phyloP scores from a whole-genome alignment of 129 eudicot genomes.

The Flaveria brownii region DNA sequence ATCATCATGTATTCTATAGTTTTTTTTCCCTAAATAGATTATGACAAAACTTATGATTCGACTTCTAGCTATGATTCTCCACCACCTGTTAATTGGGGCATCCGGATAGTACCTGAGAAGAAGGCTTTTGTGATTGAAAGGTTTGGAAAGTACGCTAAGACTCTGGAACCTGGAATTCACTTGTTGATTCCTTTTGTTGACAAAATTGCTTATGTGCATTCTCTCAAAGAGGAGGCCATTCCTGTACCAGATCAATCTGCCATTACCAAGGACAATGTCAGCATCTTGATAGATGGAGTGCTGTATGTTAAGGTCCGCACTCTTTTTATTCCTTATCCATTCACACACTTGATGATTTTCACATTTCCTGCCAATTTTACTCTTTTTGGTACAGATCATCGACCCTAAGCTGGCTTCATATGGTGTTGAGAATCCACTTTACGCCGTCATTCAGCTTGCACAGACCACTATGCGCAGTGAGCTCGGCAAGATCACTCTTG shows the following conservation, averaged over 20 bases:
- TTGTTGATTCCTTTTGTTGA: conserved; percentile 76
- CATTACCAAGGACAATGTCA: conserved; percentile 89
- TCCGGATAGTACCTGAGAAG: conserved; percentile 85
- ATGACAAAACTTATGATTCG: no score
- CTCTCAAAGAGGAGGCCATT: conserved; percentile 83
- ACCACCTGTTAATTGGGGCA: conserved; percentile 83
- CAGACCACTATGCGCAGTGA: conserved; percentile 99
- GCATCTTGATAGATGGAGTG: conserved; percentile 76
- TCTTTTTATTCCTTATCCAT: no score
- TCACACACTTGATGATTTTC: no score
- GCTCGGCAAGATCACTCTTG: conserved; percentile 86
- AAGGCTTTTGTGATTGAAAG: conserved; percentile 79
- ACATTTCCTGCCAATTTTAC: no score
- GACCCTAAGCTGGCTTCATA: conserved; percentile 86
- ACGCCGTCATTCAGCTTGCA: conserved; percentile 88
- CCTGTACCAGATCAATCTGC: conserved; percentile 82
- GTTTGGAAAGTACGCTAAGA: conserved; percentile 72
- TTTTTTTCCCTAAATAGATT: no score
- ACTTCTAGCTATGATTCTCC: conserved; percentile 50
- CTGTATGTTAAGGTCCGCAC: conserved; percentile 52
- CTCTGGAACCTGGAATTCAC: conserved; percentile 79
- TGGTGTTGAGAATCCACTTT: conserved; percentile 81
- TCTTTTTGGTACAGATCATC: conserved; percentile 37
- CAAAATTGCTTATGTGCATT: conserved; percentile 80
- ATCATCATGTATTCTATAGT: no score